Conservation (phyloP, 2,329 filamentous ascomycete genomes). For the Aspergillus calidoustus region DNA sequence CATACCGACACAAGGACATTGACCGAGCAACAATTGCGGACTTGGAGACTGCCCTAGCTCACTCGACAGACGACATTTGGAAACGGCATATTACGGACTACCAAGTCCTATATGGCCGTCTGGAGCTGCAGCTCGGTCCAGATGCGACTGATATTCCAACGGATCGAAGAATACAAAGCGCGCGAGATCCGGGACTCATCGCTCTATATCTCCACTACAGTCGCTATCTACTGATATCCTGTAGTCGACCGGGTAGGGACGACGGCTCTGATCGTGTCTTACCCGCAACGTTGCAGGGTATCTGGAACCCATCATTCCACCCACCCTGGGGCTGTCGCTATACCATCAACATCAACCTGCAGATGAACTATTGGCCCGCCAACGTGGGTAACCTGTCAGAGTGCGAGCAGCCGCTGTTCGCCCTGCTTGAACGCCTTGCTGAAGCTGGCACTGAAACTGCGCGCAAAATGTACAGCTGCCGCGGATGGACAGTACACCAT, state of each 20-base stretch:
- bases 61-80: conserved; percentile 30
- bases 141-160: conserved; percentile 34
- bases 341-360: conserved; percentile 62
- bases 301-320: conserved; percentile 55
- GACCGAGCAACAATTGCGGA: conserved; percentile 34
- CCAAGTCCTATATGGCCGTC: conserved; percentile 34
- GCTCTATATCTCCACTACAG: conserved; percentile 59
- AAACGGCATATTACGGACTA: conserved; percentile 43
- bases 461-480: conserved; percentile 56
- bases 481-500: conserved; percentile 62
- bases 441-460: conserved; percentile 56
- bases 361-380: conserved; percentile 65
- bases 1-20: conserved; percentile 39
- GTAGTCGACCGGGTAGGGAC: conserved; percentile 50
- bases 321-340: conserved; percentile 61
- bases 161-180: conserved; percentile 32
- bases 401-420: conserved; percentile 47
- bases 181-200: conserved; percentile 58
- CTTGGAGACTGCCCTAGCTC: conserved; percentile 28
- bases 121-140: conserved; percentile 34
- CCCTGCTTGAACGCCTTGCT: conserved; percentile 45
- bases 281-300: conserved; percentile 62
- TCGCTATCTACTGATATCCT: conserved; percentile 60
- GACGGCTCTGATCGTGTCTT: conserved; percentile 35
- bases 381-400: conserved; percentile 57